These are phyloP conservation scores for Sutorius australiensis DNA, from an alignment of 768 basidiomycete species.

Conservation along the genomic window DNA sequence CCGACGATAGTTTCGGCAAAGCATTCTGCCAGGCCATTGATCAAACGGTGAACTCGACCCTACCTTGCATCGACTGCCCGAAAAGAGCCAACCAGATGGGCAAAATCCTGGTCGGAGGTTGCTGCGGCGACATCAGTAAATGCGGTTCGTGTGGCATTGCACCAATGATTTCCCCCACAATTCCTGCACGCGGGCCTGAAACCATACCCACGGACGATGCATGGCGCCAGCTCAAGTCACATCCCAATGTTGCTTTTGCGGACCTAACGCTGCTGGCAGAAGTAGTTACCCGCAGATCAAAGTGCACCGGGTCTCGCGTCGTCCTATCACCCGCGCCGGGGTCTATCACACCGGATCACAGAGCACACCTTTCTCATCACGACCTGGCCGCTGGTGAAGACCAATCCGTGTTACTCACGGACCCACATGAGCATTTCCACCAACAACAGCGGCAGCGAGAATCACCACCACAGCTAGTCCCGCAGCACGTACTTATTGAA, in stretches of 20 bases:
- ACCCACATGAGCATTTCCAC: constrained; percentile 52
- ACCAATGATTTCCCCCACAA: constrained; percentile 26
- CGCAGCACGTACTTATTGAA: constrained; percentile 56
- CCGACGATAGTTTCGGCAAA: constrained; percentile 80
- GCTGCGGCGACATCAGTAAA: constrained; percentile 36
- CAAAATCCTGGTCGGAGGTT: constrained; percentile 30
- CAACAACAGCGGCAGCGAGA: constrained; percentile 40
- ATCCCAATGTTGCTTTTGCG: constrained; percentile 84
- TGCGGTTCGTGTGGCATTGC: constrained; percentile 32
- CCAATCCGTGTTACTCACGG: constrained; percentile 45
- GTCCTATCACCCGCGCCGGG: constrained; percentile 54
- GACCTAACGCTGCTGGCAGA: constrained; percentile 83
- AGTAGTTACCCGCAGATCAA: constrained; percentile 80
- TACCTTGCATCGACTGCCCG: constrained; percentile 57
- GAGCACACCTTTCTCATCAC: constrained; percentile 9
- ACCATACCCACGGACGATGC: constrained; percentile 78
- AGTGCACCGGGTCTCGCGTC: constrained; percentile 68
- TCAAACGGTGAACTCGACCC: constrained; percentile 50
- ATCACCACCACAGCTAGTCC: constrained; percentile 51
- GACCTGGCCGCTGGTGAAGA: constrained; percentile 19
- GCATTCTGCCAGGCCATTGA: constrained; percentile 81
- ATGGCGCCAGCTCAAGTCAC: constrained; percentile 80
- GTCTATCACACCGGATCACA: constrained; percentile 47
- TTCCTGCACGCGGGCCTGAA: constrained; percentile 31
- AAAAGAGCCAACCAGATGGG: constrained; percentile 29